Evolutionary conservation across 2,329 filamentous ascomycete genomes (phyloP).

Genomic region (Penicillium sp.): DNA sequence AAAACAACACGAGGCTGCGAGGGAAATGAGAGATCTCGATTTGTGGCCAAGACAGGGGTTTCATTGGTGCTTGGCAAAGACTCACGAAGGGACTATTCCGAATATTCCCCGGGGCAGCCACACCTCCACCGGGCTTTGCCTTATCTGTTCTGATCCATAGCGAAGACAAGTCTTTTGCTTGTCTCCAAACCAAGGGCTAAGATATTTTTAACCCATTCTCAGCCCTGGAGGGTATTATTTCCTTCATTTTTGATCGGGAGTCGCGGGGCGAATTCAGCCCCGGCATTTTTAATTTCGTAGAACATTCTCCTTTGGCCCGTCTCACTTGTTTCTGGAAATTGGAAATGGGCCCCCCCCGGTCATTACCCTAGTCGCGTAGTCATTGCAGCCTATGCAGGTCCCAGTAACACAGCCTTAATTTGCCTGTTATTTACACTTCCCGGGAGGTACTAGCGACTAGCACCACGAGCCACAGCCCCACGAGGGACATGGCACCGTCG

Average conservation of each 20-base stretch:
- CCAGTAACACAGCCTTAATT: not conserved
- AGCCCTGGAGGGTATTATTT: no score
- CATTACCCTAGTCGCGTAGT: no score
- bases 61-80: not conserved
- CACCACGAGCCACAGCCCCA: constrained; percentile 10
- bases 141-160: not conserved
- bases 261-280: no score
- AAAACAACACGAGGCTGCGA: not conserved
- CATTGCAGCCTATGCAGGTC: no score
- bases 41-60: not conserved
- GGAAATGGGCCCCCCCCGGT: no score
- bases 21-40: not conserved
- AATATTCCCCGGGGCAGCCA: not conserved
- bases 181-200: no score
- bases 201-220: not conserved
- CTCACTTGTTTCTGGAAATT: no score
- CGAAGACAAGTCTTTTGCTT: no score
- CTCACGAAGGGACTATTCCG: not conserved
- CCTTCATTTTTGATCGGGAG: no score
- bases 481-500: constrained; percentile 7
- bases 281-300: no score
- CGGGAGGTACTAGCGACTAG: not conserved
- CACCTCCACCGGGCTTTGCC: not conserved
- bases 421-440: not conserved
- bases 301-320: no score